These are phyloP conservation scores for Apostasia ramifera DNA, from an alignment of 106 monocot genomes.

Conservation along the genomic window DNA sequence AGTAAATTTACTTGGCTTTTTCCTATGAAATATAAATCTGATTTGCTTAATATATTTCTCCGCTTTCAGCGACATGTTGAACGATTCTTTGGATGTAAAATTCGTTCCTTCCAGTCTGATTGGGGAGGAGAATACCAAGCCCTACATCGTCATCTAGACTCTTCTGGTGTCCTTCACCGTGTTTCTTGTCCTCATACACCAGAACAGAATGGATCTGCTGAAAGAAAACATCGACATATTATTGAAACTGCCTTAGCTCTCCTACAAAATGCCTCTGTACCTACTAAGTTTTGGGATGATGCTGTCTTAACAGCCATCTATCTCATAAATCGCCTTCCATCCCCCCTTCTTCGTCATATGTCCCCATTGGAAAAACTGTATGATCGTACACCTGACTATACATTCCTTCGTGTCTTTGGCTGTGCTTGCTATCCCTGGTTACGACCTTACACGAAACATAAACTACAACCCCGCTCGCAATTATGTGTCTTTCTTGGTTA, in stretches of 20 bases:
- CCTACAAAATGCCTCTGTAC: too few relatives aligned
- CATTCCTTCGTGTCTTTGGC: background rate
- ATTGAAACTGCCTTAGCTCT: too few relatives aligned
- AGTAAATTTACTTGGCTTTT: slow-evolving; percentile 1
- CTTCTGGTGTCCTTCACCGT: background rate
- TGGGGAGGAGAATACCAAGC: background rate
- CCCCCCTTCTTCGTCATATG: background rate
- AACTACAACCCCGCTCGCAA: background rate
- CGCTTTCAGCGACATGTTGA: background rate
- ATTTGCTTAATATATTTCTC: background rate
- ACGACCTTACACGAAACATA: too few relatives aligned
- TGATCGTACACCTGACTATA: background rate
- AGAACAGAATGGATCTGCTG: background rate
- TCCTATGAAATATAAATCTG: background rate
- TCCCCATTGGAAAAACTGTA: background rate
- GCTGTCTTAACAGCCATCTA: too few relatives aligned
- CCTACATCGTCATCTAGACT: background rate
- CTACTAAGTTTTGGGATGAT: too few relatives aligned
- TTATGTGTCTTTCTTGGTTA: background rate
- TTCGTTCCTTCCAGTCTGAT: background rate
- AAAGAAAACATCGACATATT: too few relatives aligned
- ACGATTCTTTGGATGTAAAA: background rate
- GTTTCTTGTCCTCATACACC: slow-evolving; percentile 5
- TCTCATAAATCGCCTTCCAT: too few relatives aligned
- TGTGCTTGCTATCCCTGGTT: background rate